phyloP scores from a whole-genome alignment of 1,139 yeast genomes.

The Sugiyamaella japonica region DNA sequence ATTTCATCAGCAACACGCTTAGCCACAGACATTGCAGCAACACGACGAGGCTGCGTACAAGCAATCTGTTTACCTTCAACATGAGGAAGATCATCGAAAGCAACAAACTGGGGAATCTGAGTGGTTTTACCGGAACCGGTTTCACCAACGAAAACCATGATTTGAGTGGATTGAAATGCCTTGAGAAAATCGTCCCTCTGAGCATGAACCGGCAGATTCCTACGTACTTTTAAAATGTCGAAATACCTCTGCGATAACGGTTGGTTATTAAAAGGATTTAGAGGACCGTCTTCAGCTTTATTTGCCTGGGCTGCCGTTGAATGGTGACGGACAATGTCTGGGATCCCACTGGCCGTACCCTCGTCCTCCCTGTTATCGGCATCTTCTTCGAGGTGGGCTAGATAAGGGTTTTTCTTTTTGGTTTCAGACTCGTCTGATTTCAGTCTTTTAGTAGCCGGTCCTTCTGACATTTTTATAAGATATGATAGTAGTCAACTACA shows the following conservation, averaged over 20 bases:
- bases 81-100: constrained; percentile 90
- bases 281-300: constrained; percentile 58
- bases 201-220: constrained; percentile 90
- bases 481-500: not conserved
- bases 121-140: constrained; percentile 99
- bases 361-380: constrained; percentile 19
- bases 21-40: constrained; percentile 97
- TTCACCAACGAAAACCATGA: constrained; percentile 98
- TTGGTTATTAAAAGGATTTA: constrained; percentile 78
- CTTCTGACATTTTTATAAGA: constrained; percentile 22
- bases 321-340: constrained; percentile 47
- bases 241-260: constrained; percentile 63
- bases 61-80: constrained; percentile 78
- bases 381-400: constrained; percentile 34
- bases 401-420: constrained; percentile 33
- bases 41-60: constrained; percentile 97
- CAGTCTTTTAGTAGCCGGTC: constrained; percentile 28
- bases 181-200: constrained; percentile 86
- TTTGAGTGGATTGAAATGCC: constrained; percentile 82
- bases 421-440: constrained; percentile 21
- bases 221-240: constrained; percentile 72
- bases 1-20: constrained; percentile 94
- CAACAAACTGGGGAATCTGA: constrained; percentile 93
- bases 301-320: constrained; percentile 75
- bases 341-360: not conserved